Evolutionary conservation across 176 grass and related monocot species (phyloP), one percentile per base, ranked within the genome.

Genomic region (Hordeum marinum): DNA sequence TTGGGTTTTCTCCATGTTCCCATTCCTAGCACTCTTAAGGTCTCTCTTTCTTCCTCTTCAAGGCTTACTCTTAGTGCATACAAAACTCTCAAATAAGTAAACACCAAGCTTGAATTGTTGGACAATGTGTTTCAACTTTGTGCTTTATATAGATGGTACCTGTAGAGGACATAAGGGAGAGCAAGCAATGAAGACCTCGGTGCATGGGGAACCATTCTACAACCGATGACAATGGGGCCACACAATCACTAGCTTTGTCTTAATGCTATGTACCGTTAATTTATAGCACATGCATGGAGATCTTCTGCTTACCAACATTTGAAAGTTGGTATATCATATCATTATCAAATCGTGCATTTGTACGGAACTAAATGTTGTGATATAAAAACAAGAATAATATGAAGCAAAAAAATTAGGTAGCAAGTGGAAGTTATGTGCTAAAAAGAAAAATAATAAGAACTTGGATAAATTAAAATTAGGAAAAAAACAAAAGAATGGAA

Each of bases 31-130:
- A 25, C 81, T 74, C 54, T 62, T 73, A n/a, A 27, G 58, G 6
- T 12, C 23, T 83, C 81, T 43, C 7, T 80, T 78, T 67, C 25
- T 80, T 62, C 78, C 61, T 80, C 62, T 81, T 81, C 27, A 20
- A 20, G 5, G 5, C 74, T 76, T 50, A 58, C 18, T 34, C 48
- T 57, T 54, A 37, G 67, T 42, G 23, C 3, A 2, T 40, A 72
- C 11, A 34, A 24, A 41, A 35, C 7, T 36, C 18, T 17, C 41
- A 55, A 58, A 74, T 41, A 25, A 45, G 24, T 24, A 48, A 84
- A 48, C 1, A 18, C 25, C 3, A 65, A 76, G 31, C 8, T 48
- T 18, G 20, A 35, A 76, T 50, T 50, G 41, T 3, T 63, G 20
- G 67, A 82, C 21, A 26, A 34, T 9, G 10, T 52, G 29, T 18